Evolutionary conservation across 441 rosid species (phyloP).

Genomic region (Bruguiera hainesii): DNA sequence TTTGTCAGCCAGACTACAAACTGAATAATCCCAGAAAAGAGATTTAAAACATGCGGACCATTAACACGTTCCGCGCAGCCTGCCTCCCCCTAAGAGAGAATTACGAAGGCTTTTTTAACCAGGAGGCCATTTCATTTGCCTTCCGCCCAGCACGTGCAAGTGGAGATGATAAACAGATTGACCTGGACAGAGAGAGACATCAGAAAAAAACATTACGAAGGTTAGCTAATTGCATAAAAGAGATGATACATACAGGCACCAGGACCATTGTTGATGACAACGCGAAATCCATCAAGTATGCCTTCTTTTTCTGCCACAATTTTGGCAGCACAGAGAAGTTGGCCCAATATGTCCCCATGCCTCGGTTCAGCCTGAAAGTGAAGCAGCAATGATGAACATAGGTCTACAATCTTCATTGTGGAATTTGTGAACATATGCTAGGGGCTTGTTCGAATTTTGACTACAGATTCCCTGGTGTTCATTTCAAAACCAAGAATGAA

Average conservation of each 20-base stretch:
- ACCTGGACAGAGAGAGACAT: constrained; percentile 37
- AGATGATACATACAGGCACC: constrained; percentile 54
- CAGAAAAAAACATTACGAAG: neutral
- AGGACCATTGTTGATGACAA: constrained; percentile 83
- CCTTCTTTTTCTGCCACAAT: constrained; percentile 93
- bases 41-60: neutral
- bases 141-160: constrained; percentile 81
- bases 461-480: too few species aligned
- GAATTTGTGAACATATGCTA: too few species aligned
- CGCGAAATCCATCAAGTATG: constrained; percentile 72
- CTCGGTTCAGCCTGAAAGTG: constrained; percentile 62
- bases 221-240: neutral
- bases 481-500: too few species aligned
- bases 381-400: neutral
- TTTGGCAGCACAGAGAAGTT: constrained; percentile 70
- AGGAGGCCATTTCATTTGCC: constrained; percentile 92
- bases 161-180: constrained; percentile 95
- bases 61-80: neutral
- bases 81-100: too few species aligned
- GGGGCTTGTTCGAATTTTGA: too few species aligned
- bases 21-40: neutral
- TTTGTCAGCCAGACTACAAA: too few species aligned
- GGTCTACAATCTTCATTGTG: neutral
- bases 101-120: constrained; percentile 37
- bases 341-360: constrained; percentile 67